Evolutionary conservation across 768 basidiomycete genomes (phyloP), one percentile per base, ranked within the genome.

Genomic region (Mycena amicta): DNA sequence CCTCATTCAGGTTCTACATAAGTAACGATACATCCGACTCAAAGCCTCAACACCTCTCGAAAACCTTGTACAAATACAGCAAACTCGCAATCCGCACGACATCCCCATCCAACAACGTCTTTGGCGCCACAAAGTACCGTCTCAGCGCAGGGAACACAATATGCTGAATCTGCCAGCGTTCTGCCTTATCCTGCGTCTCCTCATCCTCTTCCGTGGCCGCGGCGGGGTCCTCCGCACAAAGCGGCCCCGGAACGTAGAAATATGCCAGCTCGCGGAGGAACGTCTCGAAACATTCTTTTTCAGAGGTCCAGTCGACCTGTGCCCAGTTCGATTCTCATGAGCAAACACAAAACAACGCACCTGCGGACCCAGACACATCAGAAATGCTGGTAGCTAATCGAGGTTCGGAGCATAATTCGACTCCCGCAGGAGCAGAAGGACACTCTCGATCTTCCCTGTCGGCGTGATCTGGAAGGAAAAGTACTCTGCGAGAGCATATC

Each of bases 351-450:
- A n/a, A n/a, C n/a, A n/a, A n/a, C n/a, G n/a, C n/a, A n/a, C n/a
- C n/a, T 91, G 89, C n/a, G 94, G 92, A 0, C 93, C 95, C 5
- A 97, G 83, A 40, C 94, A 83, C 87, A 98, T 90, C 43, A 96
- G 78, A 60, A 98, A 92, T 55, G 86, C 79, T 0, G 97, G 97
- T 6, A 98, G 77, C 65, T 93, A 91, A 65, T 94, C 90, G 3
- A 98, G 79, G 68, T 95, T 92, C 1, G 97, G 97, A 4, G 90
- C 90, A 68, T 92, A 98, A n/a, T n/a, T n/a, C n/a, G n/a, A n/a
- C 41, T 92, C 94, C 50, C 85, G 82, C 43, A 98, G 78, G 11
- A 99, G 77, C 49, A 95, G 77, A 0, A 97, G 97, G 13, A 99
- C 68, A 55, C 82, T 85, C 65, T 88, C 82, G n/a, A 98, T 74